A percentile compares a stretch with the other conserved stretches of the same genome.
Conservation (phyloP, 805 yeast genomes). For the Kuraishia piskuri region DNA sequence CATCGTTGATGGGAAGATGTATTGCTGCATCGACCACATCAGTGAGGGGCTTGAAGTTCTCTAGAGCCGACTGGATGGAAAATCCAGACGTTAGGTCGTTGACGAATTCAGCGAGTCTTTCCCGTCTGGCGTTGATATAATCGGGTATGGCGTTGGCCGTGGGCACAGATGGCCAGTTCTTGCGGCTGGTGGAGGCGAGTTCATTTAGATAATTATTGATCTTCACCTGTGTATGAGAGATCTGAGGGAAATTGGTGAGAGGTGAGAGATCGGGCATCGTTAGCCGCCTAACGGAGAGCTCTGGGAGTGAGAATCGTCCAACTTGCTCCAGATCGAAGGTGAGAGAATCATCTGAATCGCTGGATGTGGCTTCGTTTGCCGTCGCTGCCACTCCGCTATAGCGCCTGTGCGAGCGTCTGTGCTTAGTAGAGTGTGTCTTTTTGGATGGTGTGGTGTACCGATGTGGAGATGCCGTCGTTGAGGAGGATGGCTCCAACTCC, state of each 20-base stretch:
- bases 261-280: conserved; percentile 20
- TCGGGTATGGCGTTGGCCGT: conserved; percentile 10
- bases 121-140: conserved; percentile 17
- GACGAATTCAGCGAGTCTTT: conserved; percentile 32
- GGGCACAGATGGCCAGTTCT: conserved; percentile 17
- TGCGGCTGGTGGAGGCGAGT: conserved; percentile 18
- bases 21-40: conserved; percentile 37
- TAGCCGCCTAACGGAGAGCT: conserved; percentile 16
- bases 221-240: conserved; percentile 12
- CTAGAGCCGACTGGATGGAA: conserved; percentile 41
- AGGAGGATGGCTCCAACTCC: not conserved
- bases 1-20: conserved; percentile 30
- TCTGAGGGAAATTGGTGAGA: conserved; percentile 19
- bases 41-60: conserved; percentile 37
- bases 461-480: not conserved
- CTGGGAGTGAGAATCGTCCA: conserved; percentile 28
- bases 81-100: conserved; percentile 34
- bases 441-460: not conserved
- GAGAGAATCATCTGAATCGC: conserved; percentile 24
- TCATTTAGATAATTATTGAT: conserved; percentile 16
- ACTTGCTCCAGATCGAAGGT: conserved; percentile 42
- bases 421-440: not conserved
- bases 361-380: not conserved
- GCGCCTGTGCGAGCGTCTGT: not conserved
- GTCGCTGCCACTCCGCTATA: not conserved